A percentile compares a stretch with the other conserved stretches of the same genome.
Evolutionary conservation across 2,329 filamentous ascomycete genomes (phyloP).

Genomic region (Fusarium liriodendri): DNA sequence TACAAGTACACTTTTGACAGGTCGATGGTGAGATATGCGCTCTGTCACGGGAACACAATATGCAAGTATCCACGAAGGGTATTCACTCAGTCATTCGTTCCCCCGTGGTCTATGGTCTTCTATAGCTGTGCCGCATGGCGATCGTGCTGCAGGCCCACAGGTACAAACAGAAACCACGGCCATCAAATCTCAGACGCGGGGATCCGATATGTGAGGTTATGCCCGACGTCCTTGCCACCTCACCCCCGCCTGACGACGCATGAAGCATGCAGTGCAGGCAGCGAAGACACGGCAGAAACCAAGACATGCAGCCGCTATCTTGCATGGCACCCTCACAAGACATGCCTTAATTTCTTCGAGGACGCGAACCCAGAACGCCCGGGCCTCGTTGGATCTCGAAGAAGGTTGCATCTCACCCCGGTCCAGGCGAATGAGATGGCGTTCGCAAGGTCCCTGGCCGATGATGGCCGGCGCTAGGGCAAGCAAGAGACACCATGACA

Average conservation of each 20-base stretch:
- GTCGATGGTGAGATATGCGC: neutral
- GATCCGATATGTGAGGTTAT: conserved; percentile 13
- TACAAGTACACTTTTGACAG: neutral
- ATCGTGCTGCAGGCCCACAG: conserved; percentile 8
- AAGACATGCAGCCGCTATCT: conserved; percentile 17
- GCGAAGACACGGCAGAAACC: conserved; percentile 6
- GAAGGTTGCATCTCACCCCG: conserved; percentile 21
- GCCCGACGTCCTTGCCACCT: conserved; percentile 3
- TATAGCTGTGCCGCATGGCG: conserved; percentile 2
- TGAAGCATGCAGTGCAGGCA: neutral
- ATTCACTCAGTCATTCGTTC: neutral
- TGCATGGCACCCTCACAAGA: neutral
- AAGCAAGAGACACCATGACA: conserved; percentile 32
- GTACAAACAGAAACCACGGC: neutral
- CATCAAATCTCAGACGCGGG: conserved; percentile 15
- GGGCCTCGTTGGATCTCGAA: conserved; percentile 10
- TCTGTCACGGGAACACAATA: neutral
- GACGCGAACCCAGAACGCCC: conserved; percentile 8
- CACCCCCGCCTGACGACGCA: conserved; percentile 4
- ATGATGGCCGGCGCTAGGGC: conserved; percentile 30
- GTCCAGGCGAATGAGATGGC: conserved; percentile 23
- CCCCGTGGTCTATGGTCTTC: neutral
- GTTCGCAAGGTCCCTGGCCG: conserved; percentile 6
- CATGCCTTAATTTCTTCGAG: neutral
- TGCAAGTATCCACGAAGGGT: neutral